Percentiles rank a stretch among this genome's conserved stretches.
Evolutionary conservation across 805 yeast species (phyloP).

Genomic region (Candida argentea): DNA sequence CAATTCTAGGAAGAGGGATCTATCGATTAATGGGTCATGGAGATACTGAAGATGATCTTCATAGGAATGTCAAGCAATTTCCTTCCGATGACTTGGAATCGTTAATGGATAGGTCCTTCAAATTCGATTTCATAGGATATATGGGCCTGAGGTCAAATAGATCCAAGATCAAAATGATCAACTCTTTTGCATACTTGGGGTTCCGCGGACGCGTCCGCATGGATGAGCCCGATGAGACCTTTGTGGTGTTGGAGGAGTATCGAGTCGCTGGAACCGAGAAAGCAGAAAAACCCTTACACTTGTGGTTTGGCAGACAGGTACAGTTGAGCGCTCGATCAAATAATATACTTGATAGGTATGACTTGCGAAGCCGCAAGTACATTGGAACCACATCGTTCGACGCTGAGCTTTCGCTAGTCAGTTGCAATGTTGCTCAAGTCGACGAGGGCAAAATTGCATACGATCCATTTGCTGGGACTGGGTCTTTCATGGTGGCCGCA

Average conservation of each 20-base stretch:
- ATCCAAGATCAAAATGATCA: conserved; percentile 53
- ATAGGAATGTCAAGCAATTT: conserved; percentile 31
- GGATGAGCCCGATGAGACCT: conserved; percentile 65
- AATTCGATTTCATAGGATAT: conserved; percentile 72
- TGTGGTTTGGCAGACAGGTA: conserved; percentile 73
- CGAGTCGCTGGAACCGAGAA: conserved; percentile 35
- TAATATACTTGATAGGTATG: conserved; percentile 66
- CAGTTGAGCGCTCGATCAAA: conserved; percentile 50
- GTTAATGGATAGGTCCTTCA: conserved; percentile 48
- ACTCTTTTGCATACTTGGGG: conserved; percentile 58
- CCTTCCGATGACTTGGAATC: conserved; percentile 22
- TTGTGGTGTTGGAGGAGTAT: conserved; percentile 70
- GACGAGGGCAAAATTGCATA: conserved; percentile 56
- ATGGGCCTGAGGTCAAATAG: conserved; percentile 49
- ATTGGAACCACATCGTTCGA: conserved; percentile 97
- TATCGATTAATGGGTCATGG: conserved; percentile 86
- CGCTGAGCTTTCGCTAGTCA: conserved; percentile 79
- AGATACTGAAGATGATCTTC: conserved; percentile 42
- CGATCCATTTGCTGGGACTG: conserved; percentile 97
- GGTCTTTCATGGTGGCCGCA: conserved; percentile 85
- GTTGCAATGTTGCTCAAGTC: conserved; percentile 80
- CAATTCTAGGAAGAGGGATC: conserved; percentile 63
- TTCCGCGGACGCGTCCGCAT: conserved; percentile 71
- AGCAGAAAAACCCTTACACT: conserved; percentile 38
- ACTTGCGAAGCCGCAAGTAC: conserved; percentile 70